Evolutionary conservation across 2,329 filamentous ascomycete genomes (phyloP), one percentile per base, ranked within the genome.

Genomic region (Pezicula carpinea): DNA sequence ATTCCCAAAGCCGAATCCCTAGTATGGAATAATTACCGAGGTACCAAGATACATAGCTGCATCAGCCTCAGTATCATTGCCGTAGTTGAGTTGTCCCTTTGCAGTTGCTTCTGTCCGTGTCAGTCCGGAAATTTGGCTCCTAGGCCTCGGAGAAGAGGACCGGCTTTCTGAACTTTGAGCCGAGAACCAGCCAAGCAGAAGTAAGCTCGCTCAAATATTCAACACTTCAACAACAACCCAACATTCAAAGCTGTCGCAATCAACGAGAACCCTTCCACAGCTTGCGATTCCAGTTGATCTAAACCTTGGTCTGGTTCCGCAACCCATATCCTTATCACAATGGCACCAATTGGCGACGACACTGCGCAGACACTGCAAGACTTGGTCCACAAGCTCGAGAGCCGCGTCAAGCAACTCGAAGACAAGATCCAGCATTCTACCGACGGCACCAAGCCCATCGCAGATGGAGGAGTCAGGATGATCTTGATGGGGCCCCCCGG

Each of bases 401-500:
- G 81, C 66, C 86, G 92, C 64, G 87, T 99, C 62, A 83, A 86
- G 70, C 80, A 88, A 65, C 81, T 99, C 58, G 93, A 99, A 71
- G 70, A 78, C 64, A 83, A 82, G 66, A 75, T 93, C 50, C 65
- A 69, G 58, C 59, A 68, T 64, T 65, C 66, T 59, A 72, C 75
- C 51, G 76, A 79, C 58, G 72, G 74, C 58, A 66, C 73, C 51
- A 74, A 72, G 62, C 76, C 76, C 53, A 31, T 69, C 51, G 59
- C 76, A 33, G 77, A 85, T 59, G 80, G 87, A 57, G 80, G 86
- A 64, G 49, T 99, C 71, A 86, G 93, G 73, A 95, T 99, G 87
- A 90, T 99, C 63, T 76, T 99, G 64, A 97, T 99, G 75, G 93
- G 93, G 32, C 93, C 93, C 66, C 93, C 93, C 48, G 93, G 93